Percentiles rank a stretch among this genome's conserved stretches.
Conservation (phyloP, 768 basidiomycete species). For the Trametes coccinea region DNA sequence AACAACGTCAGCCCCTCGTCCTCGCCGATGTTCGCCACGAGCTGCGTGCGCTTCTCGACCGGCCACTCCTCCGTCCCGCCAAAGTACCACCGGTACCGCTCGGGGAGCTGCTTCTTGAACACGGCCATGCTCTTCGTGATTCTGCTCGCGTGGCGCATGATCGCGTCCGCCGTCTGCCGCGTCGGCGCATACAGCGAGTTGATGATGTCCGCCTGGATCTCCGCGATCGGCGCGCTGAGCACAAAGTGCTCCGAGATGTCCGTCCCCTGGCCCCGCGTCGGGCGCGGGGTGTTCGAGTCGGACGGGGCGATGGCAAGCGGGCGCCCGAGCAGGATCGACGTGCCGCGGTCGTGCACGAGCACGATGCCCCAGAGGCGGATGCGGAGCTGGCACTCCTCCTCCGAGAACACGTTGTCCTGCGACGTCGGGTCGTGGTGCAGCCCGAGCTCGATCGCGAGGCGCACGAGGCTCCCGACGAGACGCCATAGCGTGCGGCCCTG, state of each 20-base stretch:
- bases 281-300: constrained; percentile 81
- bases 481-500: constrained; percentile 91
- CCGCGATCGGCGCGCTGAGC: constrained; percentile 70
- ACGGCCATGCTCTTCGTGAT: constrained; percentile 78
- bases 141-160: constrained; percentile 75
- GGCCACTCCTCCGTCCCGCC: constrained; percentile 77
- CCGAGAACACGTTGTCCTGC: constrained; percentile 57
- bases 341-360: constrained; percentile 84
- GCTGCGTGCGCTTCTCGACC: constrained; percentile 58
- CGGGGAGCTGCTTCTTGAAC: constrained; percentile 68
- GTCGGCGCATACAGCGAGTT: constrained; percentile 81
- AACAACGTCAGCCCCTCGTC: constrained; percentile 81
- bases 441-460: constrained; percentile 80
- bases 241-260: constrained; percentile 82
- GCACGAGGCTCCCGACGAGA: constrained; percentile 81
- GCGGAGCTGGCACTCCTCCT: constrained; percentile 75
- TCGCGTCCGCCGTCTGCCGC: constrained; percentile 63
- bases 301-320: constrained; percentile 80
- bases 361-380: constrained; percentile 86
- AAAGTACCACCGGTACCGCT: constrained; percentile 74
- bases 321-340: constrained; percentile 82
- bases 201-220: constrained; percentile 88
- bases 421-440: constrained; percentile 86
- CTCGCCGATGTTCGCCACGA: constrained; percentile 75
- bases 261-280: constrained; percentile 49